phyloP scores from a whole-genome alignment of 2,329 filamentous ascomycete species.

The Trichoderma lentiforme region DNA sequence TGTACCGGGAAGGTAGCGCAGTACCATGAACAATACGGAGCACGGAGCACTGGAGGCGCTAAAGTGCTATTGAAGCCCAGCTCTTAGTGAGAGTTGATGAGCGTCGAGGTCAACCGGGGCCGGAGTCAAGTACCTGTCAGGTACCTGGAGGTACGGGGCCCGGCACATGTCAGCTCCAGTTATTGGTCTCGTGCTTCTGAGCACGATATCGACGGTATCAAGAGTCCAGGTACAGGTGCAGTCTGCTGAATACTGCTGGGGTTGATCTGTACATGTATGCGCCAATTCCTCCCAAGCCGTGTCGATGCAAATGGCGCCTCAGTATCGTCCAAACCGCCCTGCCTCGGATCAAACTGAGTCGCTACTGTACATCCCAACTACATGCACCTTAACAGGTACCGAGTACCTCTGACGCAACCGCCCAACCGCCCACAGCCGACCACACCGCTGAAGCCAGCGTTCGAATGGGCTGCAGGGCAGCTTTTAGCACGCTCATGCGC shows the following conservation, averaged over 20 bases:
- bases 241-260: neutral
- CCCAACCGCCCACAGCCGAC: neutral
- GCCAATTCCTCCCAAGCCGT: neutral
- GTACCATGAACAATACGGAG: neutral
- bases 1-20: neutral
- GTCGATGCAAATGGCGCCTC: neutral
- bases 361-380: neutral
- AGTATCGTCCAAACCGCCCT: neutral
- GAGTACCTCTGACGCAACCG: neutral
- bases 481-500: neutral
- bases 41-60: neutral
- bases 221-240: neutral
- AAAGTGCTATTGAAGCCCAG: neutral
- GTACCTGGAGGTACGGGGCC: neutral
- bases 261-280: neutral
- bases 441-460: slow-evolving; percentile 15
- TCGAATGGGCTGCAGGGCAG: neutral
- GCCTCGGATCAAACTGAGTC: neutral
- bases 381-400: neutral
- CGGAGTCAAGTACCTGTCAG: neutral
- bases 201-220: neutral
- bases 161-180: slow-evolving; percentile 2
- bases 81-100: neutral
- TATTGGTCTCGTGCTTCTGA: neutral
- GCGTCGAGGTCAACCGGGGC: neutral